Evolutionary conservation across 768 basidiomycete species (phyloP).

Genomic region (Vararia minispora): DNA sequence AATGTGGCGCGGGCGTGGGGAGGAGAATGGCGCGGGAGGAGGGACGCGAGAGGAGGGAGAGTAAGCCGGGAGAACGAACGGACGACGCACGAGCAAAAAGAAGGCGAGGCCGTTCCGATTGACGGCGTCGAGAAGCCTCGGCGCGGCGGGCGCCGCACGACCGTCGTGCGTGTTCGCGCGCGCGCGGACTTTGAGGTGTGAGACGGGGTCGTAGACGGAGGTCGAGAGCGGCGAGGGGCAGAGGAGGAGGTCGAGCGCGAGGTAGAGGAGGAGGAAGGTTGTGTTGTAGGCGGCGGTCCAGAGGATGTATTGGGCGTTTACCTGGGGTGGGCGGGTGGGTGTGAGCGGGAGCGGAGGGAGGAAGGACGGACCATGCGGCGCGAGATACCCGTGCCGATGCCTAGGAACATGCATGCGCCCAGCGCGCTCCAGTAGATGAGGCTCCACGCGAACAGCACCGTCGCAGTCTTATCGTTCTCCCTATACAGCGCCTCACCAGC

Average conservation of each 20-base stretch:
- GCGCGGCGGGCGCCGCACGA: slow-evolving; percentile 22
- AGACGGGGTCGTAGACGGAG: slow-evolving; percentile 23
- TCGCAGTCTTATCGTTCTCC: slow-evolving; percentile 62
- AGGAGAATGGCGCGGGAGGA: too few species aligned
- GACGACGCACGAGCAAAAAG: slow-evolving; percentile 65
- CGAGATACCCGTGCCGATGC: slow-evolving; percentile 36
- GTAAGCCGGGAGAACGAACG: slow-evolving; percentile 1
- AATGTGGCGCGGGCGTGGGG: too few species aligned
- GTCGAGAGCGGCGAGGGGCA: slow-evolving; percentile 34
- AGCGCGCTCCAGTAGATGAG: slow-evolving; percentile 69
- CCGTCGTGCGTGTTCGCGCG: slow-evolving; percentile 17
- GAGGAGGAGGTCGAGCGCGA: slow-evolving; percentile 64
- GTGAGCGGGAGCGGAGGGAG: background rate
- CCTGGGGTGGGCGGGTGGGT: slow-evolving; percentile 32
- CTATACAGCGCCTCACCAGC: slow-evolving; percentile 33
- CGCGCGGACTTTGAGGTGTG: slow-evolving; percentile 23
- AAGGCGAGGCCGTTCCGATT: slow-evolving; percentile 71
- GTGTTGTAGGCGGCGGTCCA: slow-evolving; percentile 90
- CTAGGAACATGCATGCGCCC: slow-evolving; percentile 23
- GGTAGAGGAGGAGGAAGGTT: slow-evolving; percentile 71
- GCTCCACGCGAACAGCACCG: slow-evolving; percentile 67
- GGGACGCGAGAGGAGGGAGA: too few species aligned
- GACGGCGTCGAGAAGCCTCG: slow-evolving; percentile 61
- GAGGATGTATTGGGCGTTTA: slow-evolving; percentile 78
- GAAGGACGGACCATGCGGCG: slow-evolving; percentile 44